Base-by-base conservation (phyloP, 768 basidiomycete species). In the Russula griseocarnosa region DNA sequence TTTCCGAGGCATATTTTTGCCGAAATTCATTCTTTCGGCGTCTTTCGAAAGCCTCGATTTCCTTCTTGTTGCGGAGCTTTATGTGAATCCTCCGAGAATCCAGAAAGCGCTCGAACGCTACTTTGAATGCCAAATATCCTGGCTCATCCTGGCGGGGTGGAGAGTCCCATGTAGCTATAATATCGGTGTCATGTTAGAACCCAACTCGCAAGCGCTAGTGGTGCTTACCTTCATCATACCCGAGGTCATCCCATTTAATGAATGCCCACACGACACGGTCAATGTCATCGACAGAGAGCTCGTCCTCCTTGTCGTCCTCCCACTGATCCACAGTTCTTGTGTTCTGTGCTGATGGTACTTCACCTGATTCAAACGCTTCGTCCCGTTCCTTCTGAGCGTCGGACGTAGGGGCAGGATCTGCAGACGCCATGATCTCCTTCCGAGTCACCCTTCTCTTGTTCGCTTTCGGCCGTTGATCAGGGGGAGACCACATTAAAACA, bases 211-310 rank as follows among this genome's bases (percentile, higher is more conserved):
- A 49, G n/a, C 26, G 14, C 42, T 10, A 5, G n/a, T 72, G 3
- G n/a, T 72, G 13, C 83, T 58, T 62, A 92, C 95, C 86, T 79
- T 94, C 89, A 24, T 96, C 90, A 66, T 98, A 97, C n/a, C 89
- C 86, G 30, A 98, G 79, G 66, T 94, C 94, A 50, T 85, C 80
- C 96, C 96, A 98, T 73, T 98, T 99, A 68, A 93, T 79, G 72
- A 94, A 94, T 14, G 82, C 84, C 87, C 90, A 94, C 22, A 85
- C 79, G 38, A 96, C 84, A 55, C 82, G 74, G 44, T 83, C 77
- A 32, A 86, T 81, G 69, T 88, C 79, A 5, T 82, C 75, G 34
- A 74, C 70, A 11, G 71, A 71, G 7, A 92, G 74, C 3, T 71
- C 70, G n/a, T 73, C 58, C 40, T 77, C 73, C 58, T 74, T 78